These are phyloP conservation scores for Cytospora schulzeri DNA, from an alignment of 2,329 filamentous ascomycete species.

Conservation along the genomic window DNA sequence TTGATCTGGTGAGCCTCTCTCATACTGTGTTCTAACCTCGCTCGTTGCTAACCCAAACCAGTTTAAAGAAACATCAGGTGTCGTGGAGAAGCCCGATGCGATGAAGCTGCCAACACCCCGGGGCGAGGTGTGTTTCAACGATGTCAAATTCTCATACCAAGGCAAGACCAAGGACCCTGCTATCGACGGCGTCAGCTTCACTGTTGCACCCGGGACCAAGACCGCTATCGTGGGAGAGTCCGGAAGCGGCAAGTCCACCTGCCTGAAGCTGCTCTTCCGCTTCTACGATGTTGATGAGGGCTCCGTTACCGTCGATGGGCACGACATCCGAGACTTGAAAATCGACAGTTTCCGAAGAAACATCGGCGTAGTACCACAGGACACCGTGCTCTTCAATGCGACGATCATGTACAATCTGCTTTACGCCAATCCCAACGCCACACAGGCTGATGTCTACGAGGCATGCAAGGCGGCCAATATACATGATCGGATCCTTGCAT, in stretches of 20 bases:
- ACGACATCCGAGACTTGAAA: slow-evolving; percentile 75
- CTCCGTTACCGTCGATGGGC: slow-evolving; percentile 48
- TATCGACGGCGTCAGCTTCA: slow-evolving; percentile 45
- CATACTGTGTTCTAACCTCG: too few relatives aligned
- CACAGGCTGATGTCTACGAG: slow-evolving; percentile 77
- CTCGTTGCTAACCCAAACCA: not conserved
- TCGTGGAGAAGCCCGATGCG: slow-evolving; percentile 46
- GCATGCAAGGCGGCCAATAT: slow-evolving; percentile 88
- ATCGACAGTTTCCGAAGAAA: slow-evolving; percentile 83
- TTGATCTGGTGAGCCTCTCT: slow-evolving; percentile 38
- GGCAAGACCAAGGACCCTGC: slow-evolving; percentile 40
- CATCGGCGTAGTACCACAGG: slow-evolving; percentile 94
- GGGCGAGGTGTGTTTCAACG: slow-evolving; percentile 45
- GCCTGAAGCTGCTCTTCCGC: slow-evolving; percentile 51
- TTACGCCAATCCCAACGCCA: slow-evolving; percentile 81
- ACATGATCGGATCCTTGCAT: slow-evolving; percentile 86
- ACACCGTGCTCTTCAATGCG: slow-evolving; percentile 93
- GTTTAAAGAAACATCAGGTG: slow-evolving; percentile 47
- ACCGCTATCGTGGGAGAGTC: slow-evolving; percentile 50
- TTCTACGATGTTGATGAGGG: slow-evolving; percentile 53
- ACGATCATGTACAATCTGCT: slow-evolving; percentile 92
- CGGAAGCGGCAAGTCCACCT: slow-evolving; percentile 52
- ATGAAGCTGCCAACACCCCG: slow-evolving; percentile 35
- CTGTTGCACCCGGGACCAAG: slow-evolving; percentile 46
- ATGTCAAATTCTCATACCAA: slow-evolving; percentile 49